A percentile compares a stretch with the other conserved stretches of the same genome.
phyloP scores from a whole-genome alignment of 176 grass and related monocot species.

The Rhynchospora pubera region DNA sequence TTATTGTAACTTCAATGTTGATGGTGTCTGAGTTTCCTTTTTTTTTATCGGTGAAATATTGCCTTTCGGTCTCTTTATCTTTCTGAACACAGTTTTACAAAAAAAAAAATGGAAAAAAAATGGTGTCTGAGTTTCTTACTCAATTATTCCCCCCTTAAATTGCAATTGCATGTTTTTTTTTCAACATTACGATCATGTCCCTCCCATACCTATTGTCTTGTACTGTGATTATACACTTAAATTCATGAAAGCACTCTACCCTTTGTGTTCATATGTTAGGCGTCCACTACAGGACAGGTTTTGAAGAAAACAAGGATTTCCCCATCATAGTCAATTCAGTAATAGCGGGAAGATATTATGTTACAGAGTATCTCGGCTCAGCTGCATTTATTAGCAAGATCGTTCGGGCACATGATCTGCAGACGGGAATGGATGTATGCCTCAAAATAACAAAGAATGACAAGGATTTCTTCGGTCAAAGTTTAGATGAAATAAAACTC shows the following conservation, averaged over 20 bases:
- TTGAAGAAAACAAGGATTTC: slow-evolving; percentile 97
- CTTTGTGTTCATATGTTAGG: slow-evolving; percentile 44
- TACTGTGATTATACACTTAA: slow-evolving; percentile 12
- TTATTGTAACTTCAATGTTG: not conserved
- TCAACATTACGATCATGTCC: slow-evolving; percentile 25
- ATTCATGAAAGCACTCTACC: slow-evolving; percentile 14
- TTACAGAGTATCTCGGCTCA: slow-evolving; percentile 86
- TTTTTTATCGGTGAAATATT: no score
- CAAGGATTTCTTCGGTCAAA: slow-evolving; percentile 98
- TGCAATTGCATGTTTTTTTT: not conserved
- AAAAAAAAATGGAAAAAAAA: no score
- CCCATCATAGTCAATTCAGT: slow-evolving; percentile 72
- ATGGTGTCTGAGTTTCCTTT: not conserved
- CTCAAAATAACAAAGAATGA: slow-evolving; percentile 99
- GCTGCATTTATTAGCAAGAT: slow-evolving; percentile 98
- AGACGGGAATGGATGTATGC: slow-evolving; percentile 68
- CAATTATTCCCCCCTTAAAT: not conserved
- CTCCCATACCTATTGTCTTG: slow-evolving; percentile 20
- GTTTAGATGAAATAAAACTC: slow-evolving; percentile 96
- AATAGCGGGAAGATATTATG: slow-evolving; percentile 89
- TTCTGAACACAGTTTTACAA: no score
- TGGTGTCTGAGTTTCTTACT: not conserved
- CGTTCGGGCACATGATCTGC: slow-evolving; percentile 90
- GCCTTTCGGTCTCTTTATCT: no score
- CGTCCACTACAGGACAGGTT: slow-evolving; percentile 70